These are phyloP conservation scores for Phytophthora tubulina DNA, from an alignment of 352 stramenopile species.

Conservation along the genomic window DNA sequence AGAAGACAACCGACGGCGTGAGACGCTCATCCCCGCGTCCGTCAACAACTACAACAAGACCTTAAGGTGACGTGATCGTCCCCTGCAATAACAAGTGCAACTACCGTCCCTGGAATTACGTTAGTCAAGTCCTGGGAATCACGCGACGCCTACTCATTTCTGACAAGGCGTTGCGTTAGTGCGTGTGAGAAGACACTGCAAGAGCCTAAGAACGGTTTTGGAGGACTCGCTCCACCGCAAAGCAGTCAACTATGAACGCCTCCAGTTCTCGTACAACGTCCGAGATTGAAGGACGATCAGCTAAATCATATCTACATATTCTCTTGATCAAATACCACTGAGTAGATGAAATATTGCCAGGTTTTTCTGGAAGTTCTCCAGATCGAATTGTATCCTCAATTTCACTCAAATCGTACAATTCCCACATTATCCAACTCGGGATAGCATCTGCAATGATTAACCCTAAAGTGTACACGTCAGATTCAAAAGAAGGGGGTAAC, in stretches of 20 bases:
- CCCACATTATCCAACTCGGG: not conserved
- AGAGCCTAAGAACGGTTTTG: not conserved
- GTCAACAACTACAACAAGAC: no score
- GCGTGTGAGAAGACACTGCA: not conserved
- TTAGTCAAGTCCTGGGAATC: no score
- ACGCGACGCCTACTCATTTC: no score
- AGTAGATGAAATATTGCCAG: not conserved
- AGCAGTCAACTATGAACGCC: not conserved
- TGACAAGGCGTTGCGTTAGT: no score
- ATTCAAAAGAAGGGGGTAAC: slow-evolving; percentile 15
- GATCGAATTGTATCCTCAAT: slow-evolving; percentile 8
- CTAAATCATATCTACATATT: slow-evolving; percentile 17
- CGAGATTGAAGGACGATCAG: slow-evolving; percentile 2
- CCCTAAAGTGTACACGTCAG: slow-evolving; percentile 18
- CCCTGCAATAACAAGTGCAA: no score
- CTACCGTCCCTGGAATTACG: no score
- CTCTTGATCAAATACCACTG: slow-evolving; percentile 16
- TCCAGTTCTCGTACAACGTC: slow-evolving; percentile 26
- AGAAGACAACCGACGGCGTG: no score
- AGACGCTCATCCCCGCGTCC: no score
- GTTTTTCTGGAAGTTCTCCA: slow-evolving; percentile 6
- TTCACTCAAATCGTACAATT: not conserved
- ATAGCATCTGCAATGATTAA: slow-evolving; percentile 6
- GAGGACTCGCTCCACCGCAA: not conserved
- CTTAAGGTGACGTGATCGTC: no score